Evolutionary conservation across 768 basidiomycete species (phyloP), one percentile per base, ranked within the genome.

Genomic region (Pleurotus platypus): DNA sequence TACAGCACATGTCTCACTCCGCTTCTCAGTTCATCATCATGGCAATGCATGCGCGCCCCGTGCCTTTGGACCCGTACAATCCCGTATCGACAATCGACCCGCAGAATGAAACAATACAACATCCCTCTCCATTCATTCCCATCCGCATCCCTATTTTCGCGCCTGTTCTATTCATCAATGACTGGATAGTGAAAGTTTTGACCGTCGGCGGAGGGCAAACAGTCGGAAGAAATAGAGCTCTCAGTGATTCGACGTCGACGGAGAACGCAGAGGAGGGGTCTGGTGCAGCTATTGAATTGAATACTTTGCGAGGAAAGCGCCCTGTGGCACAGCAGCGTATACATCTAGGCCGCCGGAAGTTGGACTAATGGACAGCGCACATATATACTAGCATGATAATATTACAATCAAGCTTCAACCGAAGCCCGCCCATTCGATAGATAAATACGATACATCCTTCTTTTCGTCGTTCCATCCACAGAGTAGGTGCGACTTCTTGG

Each of bases 401-500:
- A 57, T 58, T 58, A 57, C 54, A 55, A 49, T 46, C 24, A 13
- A 16, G 40, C 30, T 54, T 75, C 66, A 90, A 62, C 93, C 93
- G 64, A 94, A 95, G 9, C 90, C 90, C 35, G 92, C 90, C 93
- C 93, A 95, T 72, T 94, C 92, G 58, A 95, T 81, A 48, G 89
- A 89, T 56, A 89, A 78, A 72, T 90, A 92, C 0, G 85, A 82
- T 2, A 84, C 90, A 59, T 78, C 71, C 42, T 80, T 76, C 64
- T 75, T 83, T 49, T 77, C 78, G 37, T 91, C 87, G 64, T 96
- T 86, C 89, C 90, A 97, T 30, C 87, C 84, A 64, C 94, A 97
- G 2, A 98, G 72, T 27, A 98, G 72, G 69, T 98, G 95, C 0
- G 93, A 85, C 72, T 99, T 99, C 71, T 98, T 98, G 7, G 97